Evolutionary conservation across 495 filamentous ascomycete genomes (phyloP), one percentile per base, ranked within the genome.

Genomic region (Xylaria palmicola): DNA sequence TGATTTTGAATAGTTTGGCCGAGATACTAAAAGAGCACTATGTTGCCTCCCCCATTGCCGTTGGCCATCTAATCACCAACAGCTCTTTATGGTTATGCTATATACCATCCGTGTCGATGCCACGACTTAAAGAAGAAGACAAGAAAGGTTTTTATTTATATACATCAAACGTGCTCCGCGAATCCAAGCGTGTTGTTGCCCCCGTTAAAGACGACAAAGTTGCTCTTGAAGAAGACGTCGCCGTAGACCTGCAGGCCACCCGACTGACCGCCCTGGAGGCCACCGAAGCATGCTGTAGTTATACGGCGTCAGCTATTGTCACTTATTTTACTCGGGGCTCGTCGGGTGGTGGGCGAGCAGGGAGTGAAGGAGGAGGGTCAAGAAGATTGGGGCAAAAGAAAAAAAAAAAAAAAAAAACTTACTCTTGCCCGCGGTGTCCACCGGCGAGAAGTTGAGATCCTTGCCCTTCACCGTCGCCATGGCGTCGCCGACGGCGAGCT

Each of bases 151-250:
- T 44, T 5, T 20, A 19, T 22, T 1, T 56, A 55, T 47, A 57
- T 13, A 48, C 41, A 26, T 62, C 64, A 79, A 37, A 63, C 70
- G 66, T 85, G 83, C 56, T 75, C 70, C 1, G 87, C 87, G 65
- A 90, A 80, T 1, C 86, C 86, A 20, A 90, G 73, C 20, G 75
- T 73, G 67, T 76, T 79, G 62, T 86, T 84, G 6, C 85, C 85
- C 7, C 74, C 82, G 70, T 95, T 87, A 65, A 93, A 93, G 17
- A 88, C 88, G 20, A 90, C 88, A 69, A 91, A 93, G 65, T 89
- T 83, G 20, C 87, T 81, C 74, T 90, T 91, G 68, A 95, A 85
- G 68, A 95, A 87, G 60, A 89, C 82, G 65, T 93, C 90, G 10
- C 91, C 91, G 63, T 86, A 88, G 68, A 95, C 88, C 69, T 91